These are phyloP conservation scores for Chloris gayana DNA, from an alignment of 176 grass and related monocot genomes.

Conservation along the genomic window DNA sequence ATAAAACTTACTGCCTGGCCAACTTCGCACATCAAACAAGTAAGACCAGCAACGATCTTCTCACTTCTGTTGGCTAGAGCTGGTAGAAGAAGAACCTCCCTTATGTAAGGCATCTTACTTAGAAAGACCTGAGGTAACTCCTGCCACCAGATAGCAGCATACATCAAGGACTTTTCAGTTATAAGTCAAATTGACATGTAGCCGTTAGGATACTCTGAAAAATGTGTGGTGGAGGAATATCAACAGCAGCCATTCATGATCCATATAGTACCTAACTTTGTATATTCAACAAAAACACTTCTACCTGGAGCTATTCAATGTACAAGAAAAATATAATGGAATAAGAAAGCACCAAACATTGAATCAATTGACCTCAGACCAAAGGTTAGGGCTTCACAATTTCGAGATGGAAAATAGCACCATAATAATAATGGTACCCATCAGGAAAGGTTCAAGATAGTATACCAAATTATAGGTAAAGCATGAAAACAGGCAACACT, in stretches of 20 bases:
- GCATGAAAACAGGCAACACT: too few relatives aligned
- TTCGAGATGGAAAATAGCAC: too few relatives aligned
- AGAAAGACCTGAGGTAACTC: conserved; percentile 80
- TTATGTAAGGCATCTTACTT: conserved; percentile 82
- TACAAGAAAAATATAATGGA: not conserved
- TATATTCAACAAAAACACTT: not conserved
- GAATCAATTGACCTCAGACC: not conserved
- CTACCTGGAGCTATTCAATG: not conserved
- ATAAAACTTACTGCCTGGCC: conserved; percentile 84
- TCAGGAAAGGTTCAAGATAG: too few relatives aligned
- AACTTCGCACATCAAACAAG: conserved; percentile 91
- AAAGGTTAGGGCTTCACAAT: too few relatives aligned
- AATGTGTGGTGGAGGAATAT: not conserved
- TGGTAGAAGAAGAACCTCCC: conserved; percentile 79
- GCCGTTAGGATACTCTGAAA: not conserved
- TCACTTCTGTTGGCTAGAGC: conserved; percentile 73
- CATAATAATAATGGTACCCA: too few relatives aligned
- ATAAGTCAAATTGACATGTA: not conserved
- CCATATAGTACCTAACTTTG: not conserved
- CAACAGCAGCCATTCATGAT: not conserved
- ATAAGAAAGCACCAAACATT: not conserved
- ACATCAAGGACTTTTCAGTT: not conserved
- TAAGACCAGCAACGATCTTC: conserved; percentile 80
- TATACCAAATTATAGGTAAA: too few relatives aligned
- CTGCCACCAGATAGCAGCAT: conserved; percentile 48